Conservation (phyloP, 176 grass and related monocot genomes). For the Aegilops bicornis region DNA sequence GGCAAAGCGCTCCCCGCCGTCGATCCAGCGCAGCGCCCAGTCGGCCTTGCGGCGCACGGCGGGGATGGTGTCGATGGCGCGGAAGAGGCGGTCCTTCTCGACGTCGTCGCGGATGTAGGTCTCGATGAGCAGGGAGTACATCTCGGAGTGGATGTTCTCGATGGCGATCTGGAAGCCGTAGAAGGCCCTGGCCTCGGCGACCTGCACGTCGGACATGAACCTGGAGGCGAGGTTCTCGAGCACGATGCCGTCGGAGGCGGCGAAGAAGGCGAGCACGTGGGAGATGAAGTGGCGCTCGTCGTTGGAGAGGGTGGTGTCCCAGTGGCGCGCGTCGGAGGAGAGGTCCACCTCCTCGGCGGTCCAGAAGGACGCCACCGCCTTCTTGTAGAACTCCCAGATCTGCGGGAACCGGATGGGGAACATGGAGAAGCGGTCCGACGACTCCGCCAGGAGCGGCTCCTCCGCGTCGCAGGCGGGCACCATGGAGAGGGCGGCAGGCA, state of each 20-base stretch:
- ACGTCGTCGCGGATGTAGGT: slow-evolving; percentile 73
- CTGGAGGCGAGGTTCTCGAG: slow-evolving; percentile 84
- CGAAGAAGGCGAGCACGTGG: slow-evolving; percentile 95
- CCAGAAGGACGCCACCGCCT: slow-evolving; percentile 89
- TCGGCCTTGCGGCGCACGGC: slow-evolving; percentile 71
- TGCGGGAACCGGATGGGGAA: slow-evolving; percentile 65
- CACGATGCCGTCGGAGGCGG: slow-evolving; percentile 88
- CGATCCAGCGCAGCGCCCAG: slow-evolving; percentile 85
- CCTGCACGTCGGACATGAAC: slow-evolving; percentile 93
- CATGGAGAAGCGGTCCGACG: slow-evolving; percentile 74
- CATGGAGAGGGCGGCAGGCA: slow-evolving; percentile 51
- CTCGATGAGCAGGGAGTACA: slow-evolving; percentile 83
- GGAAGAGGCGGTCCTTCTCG: slow-evolving; percentile 79
- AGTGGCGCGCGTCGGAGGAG: slow-evolving; percentile 62
- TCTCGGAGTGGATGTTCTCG: slow-evolving; percentile 99
- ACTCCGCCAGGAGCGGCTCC: slow-evolving; percentile 74
- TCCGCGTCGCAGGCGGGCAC: slow-evolving; percentile 59
- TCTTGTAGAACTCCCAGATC: slow-evolving; percentile 94
- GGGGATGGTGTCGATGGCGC: slow-evolving; percentile 74
- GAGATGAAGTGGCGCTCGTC: slow-evolving; percentile 94
- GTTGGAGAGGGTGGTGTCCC: slow-evolving; percentile 48
- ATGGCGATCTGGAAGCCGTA: slow-evolving; percentile 98
- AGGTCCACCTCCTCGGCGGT: slow-evolving; percentile 84
- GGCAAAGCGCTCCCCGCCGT: slow-evolving; percentile 67
- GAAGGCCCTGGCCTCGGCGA: slow-evolving; percentile 81